Conservation (phyloP, 2,329 filamentous ascomycete species). For the Alternaria triticimaculans region DNA sequence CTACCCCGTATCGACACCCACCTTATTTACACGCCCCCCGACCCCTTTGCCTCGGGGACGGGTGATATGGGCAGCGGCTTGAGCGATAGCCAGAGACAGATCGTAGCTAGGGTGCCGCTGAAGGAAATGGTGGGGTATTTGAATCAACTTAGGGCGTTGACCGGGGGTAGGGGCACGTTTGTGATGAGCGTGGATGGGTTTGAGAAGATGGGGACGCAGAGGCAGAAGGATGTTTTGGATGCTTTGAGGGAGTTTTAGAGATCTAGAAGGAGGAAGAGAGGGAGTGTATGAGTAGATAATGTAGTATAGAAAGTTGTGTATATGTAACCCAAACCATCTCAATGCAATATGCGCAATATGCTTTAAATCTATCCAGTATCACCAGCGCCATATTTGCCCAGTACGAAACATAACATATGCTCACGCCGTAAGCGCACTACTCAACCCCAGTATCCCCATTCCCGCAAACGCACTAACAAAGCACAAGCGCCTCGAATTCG, state of each 20-base stretch:
- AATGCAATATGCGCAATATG: background rate
- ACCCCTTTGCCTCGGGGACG: conserved; percentile 69
- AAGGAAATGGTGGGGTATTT: conserved; percentile 98
- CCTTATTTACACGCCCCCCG: conserved; percentile 84
- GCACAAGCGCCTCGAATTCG: conserved; percentile 78
- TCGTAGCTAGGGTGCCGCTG: conserved; percentile 86
- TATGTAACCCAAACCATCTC: background rate
- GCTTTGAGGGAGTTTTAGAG: conserved; percentile 37
- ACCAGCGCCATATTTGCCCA: background rate
- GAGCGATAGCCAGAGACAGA: conserved; percentile 56
- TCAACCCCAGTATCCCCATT: conserved; percentile 86
- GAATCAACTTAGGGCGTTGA: conserved; percentile 85
- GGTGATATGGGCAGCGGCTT: conserved; percentile 24
- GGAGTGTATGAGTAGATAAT: background rate
- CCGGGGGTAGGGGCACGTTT: conserved; percentile 80
- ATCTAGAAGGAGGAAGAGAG: background rate
- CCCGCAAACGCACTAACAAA: conserved; percentile 82
- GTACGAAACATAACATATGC: background rate
- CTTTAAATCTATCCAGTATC: background rate
- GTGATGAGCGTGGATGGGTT: conserved; percentile 77
- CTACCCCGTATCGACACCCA: conserved; percentile 67
- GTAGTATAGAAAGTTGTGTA: background rate
- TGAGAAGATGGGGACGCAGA: conserved; percentile 68
- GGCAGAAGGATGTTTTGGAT: conserved; percentile 64
- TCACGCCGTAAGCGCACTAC: conserved; percentile 79